These are phyloP conservation scores for Mycena epipterygia DNA, from an alignment of 768 basidiomycete species.

Conservation along the genomic window DNA sequence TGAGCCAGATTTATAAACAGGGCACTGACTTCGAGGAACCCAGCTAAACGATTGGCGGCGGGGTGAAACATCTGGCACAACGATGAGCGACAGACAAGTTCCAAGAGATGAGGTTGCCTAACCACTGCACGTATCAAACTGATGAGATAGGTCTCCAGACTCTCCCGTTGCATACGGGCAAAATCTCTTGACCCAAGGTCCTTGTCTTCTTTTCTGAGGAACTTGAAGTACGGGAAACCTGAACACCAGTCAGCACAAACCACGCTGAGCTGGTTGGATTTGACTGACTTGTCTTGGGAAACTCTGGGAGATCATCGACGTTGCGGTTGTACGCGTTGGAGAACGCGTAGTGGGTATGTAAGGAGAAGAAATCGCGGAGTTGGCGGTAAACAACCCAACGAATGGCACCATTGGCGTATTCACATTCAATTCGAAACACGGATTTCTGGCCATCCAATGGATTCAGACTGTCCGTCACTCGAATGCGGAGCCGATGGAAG, in stretches of 20 bases:
- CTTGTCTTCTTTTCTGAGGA: conserved; percentile 75
- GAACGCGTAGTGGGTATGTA: conserved; percentile 91
- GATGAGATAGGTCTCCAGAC: conserved; percentile 90
- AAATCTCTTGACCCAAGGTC: conserved; percentile 79
- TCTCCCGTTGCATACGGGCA: conserved; percentile 84
- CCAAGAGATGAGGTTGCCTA: conserved; percentile 43
- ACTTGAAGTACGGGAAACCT: conserved; percentile 94
- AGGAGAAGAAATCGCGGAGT: conserved; percentile 89
- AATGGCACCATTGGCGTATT: conserved; percentile 93
- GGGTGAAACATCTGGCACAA: conserved; percentile 91
- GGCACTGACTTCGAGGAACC: conserved; percentile 93
- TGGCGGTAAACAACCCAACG: conserved; percentile 98
- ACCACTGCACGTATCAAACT: conserved; percentile 92
- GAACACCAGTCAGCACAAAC: conserved; percentile 12
- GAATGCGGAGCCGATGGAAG: conserved; percentile 85
- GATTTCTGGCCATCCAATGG: conserved; percentile 82
- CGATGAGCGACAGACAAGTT: conserved; percentile 10
- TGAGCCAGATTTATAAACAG: conserved; percentile 85
- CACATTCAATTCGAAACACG: conserved; percentile 93
- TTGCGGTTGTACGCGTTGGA: conserved; percentile 85
- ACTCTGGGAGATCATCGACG: conserved; percentile 88
- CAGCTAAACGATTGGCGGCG: conserved; percentile 87
- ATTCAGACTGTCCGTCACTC: conserved; percentile 88
- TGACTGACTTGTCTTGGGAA: conserved; percentile 82
- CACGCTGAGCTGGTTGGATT: background rate